Base-by-base conservation (phyloP, 148 eudicot genomes). In the Bassia scoparia region DNA sequence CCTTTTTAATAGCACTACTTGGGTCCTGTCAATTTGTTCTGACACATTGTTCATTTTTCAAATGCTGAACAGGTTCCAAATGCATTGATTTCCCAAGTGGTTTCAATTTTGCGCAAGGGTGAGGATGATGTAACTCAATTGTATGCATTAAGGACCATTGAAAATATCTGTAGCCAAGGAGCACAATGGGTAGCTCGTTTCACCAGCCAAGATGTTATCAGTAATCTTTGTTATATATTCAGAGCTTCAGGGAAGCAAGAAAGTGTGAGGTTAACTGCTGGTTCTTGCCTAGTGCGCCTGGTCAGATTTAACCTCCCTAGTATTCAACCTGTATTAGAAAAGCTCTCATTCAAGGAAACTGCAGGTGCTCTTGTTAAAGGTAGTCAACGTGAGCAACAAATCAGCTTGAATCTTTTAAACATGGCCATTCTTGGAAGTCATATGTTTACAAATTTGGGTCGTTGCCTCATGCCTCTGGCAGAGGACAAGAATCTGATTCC, bases 81-180 rank as follows among this genome's bases (percentile, higher is more conserved):
- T 84, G 71, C 97, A 54, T 70, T 92, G 61, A 85, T 96, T 75
- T 92, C 97, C 69, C 76, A 90, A 76, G 88, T 96, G 14, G 83
- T 92, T 33, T 96, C 99, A 63, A 66, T 90, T 62, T 79, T 92
- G 76, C 88, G 99, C 71, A 92, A 90, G 75, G 99, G 99, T 66
- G 99, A 96, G 76, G 99, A 96, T 77, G 99, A 96, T 81, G 43
- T 87, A 30, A 90, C 92, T 63, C 99, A 96, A 83, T 92, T 92
- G 58, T 96, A 96, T 81, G 99, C 97, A 15, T 76, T 96, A 78
- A 88, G 96, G 83, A 92, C 99, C 65, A 89, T 96, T 52, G 99
- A 96, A 76, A 96, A 96, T 77, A 86, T 96, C 54, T 87, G 89
- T 52, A 92, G 99, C 83, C 97, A 92, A 85, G 99, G 99, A 81